Conservation (phyloP, 2,329 filamentous ascomycete species). For the Colletotrichum lini region DNA sequence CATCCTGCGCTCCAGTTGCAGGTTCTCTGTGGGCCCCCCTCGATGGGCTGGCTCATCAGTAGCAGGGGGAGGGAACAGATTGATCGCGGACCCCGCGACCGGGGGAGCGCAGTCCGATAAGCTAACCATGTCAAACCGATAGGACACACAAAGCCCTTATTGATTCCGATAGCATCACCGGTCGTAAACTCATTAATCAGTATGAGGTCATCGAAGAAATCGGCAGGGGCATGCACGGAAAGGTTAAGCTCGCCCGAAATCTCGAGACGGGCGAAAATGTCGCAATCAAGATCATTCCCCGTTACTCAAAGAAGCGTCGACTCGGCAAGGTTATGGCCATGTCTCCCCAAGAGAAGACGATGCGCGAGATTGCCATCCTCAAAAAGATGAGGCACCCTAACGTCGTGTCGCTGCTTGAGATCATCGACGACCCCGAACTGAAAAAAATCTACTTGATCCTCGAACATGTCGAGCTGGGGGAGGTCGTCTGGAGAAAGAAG, state of each 20-base stretch:
- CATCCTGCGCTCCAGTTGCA: neutral
- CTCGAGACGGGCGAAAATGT: slow-evolving; percentile 83
- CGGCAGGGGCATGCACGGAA: slow-evolving; percentile 94
- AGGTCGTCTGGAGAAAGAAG: slow-evolving; percentile 94
- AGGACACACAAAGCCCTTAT: slow-evolving; percentile 93
- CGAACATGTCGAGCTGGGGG: slow-evolving; percentile 93
- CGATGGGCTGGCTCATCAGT: slow-evolving; percentile 8
- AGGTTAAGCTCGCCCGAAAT: slow-evolving; percentile 94
- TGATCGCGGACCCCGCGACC: slow-evolving; percentile 22
- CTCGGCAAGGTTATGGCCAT: slow-evolving; percentile 84
- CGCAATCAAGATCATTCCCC: slow-evolving; percentile 98
- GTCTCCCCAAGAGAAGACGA: slow-evolving; percentile 83
- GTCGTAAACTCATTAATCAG: slow-evolving; percentile 96
- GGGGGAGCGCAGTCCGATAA: slow-evolving; percentile 21
- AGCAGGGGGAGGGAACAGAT: neutral
- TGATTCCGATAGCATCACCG: slow-evolving; percentile 89
- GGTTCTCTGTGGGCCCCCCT: neutral
- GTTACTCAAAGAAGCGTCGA: slow-evolving; percentile 92
- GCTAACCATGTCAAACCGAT: slow-evolving; percentile 26
- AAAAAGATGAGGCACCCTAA: slow-evolving; percentile 99
- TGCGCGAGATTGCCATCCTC: slow-evolving; percentile 96
- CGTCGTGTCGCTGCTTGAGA: slow-evolving; percentile 93
- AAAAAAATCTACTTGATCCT: slow-evolving; percentile 99
- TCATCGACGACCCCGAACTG: slow-evolving; percentile 95
- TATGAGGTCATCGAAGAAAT: slow-evolving; percentile 98